Conservation (phyloP, 1,139 yeast species). For the Lodderomyces orthopsilosis region DNA sequence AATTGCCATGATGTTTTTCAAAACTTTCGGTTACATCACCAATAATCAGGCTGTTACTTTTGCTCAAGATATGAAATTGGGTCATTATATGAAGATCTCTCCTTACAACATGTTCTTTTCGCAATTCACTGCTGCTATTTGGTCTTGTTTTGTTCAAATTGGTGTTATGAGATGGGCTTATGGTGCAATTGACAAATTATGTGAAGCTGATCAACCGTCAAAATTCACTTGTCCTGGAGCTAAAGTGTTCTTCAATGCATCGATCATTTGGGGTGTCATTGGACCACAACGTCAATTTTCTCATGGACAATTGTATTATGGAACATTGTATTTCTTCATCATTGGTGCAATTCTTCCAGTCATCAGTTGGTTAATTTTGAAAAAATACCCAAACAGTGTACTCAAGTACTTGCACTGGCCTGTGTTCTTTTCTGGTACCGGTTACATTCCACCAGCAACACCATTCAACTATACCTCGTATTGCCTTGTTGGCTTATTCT, state of each 20-base stretch:
- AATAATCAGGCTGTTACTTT: conserved; percentile 54
- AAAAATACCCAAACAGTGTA: conserved; percentile 39
- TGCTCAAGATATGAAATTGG: conserved; percentile 54
- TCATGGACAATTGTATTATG: conserved; percentile 37
- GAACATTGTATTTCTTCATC: conserved; percentile 40
- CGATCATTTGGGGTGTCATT: conserved; percentile 50
- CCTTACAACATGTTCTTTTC: conserved; percentile 46
- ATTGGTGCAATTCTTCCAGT: conserved; percentile 38
- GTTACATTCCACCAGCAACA: conserved; percentile 48
- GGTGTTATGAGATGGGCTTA: conserved; percentile 46
- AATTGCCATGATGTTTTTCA: conserved; percentile 47
- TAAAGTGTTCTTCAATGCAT: conserved; percentile 44
- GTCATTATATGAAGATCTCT: conserved; percentile 52
- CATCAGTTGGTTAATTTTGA: conserved; percentile 33
- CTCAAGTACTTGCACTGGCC: conserved; percentile 48
- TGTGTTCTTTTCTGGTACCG: conserved; percentile 48
- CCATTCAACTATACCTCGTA: conserved; percentile 42
- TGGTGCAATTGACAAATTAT: conserved; percentile 45
- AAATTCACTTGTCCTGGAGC: conserved; percentile 45
- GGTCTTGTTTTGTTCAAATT: conserved; percentile 45
- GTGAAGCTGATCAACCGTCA: conserved; percentile 42
- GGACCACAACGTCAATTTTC: conserved; percentile 41
- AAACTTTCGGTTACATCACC: conserved; percentile 49
- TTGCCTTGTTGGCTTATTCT: conserved; percentile 32
- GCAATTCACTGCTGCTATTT: conserved; percentile 45